A percentile compares a stretch with the other conserved stretches of the same genome.
These are phyloP conservation scores for Puccinia hordei DNA, from an alignment of 1,284 basidiomycete genomes.

Conservation along the genomic window DNA sequence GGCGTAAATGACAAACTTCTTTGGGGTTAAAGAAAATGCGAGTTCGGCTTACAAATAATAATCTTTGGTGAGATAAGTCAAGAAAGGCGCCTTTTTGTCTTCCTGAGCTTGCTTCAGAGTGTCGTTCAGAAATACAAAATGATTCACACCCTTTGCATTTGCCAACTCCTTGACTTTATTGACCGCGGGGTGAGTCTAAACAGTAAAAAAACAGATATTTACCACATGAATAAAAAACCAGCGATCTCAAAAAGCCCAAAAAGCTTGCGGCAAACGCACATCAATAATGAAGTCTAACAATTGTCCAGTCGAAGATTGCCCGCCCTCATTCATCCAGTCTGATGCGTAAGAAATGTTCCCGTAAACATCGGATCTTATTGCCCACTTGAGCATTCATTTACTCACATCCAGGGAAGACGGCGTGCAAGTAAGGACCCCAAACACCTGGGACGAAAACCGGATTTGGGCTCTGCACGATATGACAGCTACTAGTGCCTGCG, in stretches of 20 bases:
- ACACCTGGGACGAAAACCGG: conserved; percentile 87
- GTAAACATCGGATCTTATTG: background rate
- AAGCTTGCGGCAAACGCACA: conserved; percentile 7
- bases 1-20: background rate
- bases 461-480: conserved; percentile 74
- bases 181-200: conserved; percentile 58
- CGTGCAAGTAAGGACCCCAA: conserved; percentile 93
- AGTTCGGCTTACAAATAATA: conserved; percentile 58
- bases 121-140: conserved; percentile 56
- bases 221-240: background rate
- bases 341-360: conserved; percentile 60
- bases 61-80: conserved; percentile 56
- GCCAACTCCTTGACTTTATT: conserved; percentile 54
- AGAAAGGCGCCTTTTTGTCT: conserved; percentile 51
- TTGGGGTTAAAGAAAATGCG: conserved; percentile 23
- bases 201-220: conserved; percentile 18
- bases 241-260: background rate
- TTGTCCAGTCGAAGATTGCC: conserved; percentile 97
- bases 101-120: conserved; percentile 54
- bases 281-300: conserved; percentile 51
- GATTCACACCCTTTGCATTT: conserved; percentile 52
- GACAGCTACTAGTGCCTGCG: conserved; percentile 94
- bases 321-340: conserved; percentile 94
- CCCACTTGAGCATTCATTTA: background rate
- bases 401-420: conserved; percentile 78